Percentiles rank a stretch among this genome's conserved stretches.
phyloP scores from a whole-genome alignment of 1,139 yeast genomes.

The Saccharomycopsis hybrid region DNA sequence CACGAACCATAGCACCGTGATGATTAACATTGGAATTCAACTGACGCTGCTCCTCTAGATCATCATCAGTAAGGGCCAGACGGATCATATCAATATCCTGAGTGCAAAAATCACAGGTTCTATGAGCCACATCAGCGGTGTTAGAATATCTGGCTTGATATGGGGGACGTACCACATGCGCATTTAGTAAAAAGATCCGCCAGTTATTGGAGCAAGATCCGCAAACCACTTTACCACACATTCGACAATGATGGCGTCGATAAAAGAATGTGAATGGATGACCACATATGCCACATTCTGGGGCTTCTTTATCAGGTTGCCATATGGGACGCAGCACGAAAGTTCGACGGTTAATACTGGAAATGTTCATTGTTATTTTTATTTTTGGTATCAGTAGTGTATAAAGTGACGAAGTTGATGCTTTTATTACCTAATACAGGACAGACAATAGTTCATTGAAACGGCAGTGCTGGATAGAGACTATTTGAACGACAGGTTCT shows the following conservation, averaged over 20 bases:
- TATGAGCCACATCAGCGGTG: conserved; percentile 43
- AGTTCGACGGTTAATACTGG: too few species aligned
- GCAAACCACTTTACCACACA: conserved; percentile 77
- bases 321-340: too few species aligned
- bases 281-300: conserved; percentile 58
- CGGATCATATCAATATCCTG: conserved; percentile 40
- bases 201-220: conserved; percentile 51
- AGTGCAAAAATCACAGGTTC: conserved; percentile 71
- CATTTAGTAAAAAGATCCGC: conserved; percentile 38
- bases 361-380: too few species aligned
- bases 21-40: background rate
- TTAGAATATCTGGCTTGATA: conserved; percentile 41
- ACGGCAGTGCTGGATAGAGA: too few species aligned
- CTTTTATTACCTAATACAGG: too few species aligned
- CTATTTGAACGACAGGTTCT: too few species aligned
- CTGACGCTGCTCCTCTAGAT: background rate
- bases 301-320: conserved; percentile 69
- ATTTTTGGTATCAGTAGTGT: too few species aligned
- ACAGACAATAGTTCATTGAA: too few species aligned
- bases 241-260: conserved; percentile 87
- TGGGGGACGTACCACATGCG: conserved; percentile 33
- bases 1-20: background rate
- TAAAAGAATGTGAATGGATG: conserved; percentile 54
- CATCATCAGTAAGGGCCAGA: conserved; percentile 6
- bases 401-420: too few species aligned